Evolutionary conservation across 169 alveolate genomes (phyloP).

Genomic region (Babesia sp.): DNA sequence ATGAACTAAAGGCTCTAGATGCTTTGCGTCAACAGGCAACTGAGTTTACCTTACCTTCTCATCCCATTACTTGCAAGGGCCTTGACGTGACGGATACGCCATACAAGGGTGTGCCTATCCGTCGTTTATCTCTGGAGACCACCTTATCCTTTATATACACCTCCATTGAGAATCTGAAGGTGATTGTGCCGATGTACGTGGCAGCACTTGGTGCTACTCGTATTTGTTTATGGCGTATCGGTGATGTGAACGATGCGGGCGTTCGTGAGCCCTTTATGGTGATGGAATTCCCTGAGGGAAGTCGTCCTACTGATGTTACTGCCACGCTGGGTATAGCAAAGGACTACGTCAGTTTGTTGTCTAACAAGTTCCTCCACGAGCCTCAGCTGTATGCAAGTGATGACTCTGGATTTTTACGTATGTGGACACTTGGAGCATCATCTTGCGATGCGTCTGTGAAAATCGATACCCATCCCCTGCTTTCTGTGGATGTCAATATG

Average conservation of each 20-base stretch:
- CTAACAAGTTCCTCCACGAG: slow-evolving; percentile 25
- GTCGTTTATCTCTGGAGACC: slow-evolving; percentile 27
- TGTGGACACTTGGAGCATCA: slow-evolving; percentile 41
- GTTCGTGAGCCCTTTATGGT: slow-evolving; percentile 29
- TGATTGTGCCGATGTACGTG: slow-evolving; percentile 54
- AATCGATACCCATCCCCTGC: slow-evolving; percentile 47
- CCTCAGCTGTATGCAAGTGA: slow-evolving; percentile 54
- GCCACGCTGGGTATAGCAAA: slow-evolving; percentile 42
- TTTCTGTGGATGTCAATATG: slow-evolving; percentile 54
- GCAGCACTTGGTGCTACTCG: slow-evolving; percentile 40
- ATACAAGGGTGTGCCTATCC: slow-evolving; percentile 33
- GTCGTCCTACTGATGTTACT: slow-evolving; percentile 56
- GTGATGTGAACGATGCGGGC: slow-evolving; percentile 20
- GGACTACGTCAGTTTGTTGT: slow-evolving; percentile 14
- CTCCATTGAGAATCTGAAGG: slow-evolving; percentile 14
- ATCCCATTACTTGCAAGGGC: slow-evolving; percentile 34
- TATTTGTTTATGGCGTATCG: slow-evolving; percentile 49
- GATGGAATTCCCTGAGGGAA: slow-evolving; percentile 51
- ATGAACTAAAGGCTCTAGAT: slow-evolving; percentile 35
- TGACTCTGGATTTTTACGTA: slow-evolving; percentile 46
- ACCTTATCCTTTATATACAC: slow-evolving; percentile 45
- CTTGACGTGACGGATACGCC: slow-evolving; percentile 25
- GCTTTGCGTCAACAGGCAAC: neutral
- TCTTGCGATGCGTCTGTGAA: slow-evolving; percentile 25
- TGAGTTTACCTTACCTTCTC: slow-evolving; percentile 1